phyloP scores from a whole-genome alignment of 2,329 filamentous ascomycete genomes.

The Sarocladium strictum region DNA sequence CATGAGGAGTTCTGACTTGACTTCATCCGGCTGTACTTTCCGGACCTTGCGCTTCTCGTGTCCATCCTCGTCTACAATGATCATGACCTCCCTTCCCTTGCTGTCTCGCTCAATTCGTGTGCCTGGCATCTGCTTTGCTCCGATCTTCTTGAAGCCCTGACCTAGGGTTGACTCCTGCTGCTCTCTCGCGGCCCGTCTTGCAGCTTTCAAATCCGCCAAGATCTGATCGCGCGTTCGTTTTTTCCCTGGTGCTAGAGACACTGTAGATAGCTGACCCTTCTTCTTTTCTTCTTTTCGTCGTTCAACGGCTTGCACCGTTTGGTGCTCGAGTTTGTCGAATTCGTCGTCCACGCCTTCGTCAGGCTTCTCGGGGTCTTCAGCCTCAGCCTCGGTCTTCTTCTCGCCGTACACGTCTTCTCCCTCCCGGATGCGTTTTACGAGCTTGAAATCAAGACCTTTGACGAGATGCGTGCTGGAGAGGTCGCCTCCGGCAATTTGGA shows the following conservation, averaged over 20 bases:
- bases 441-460: constrained; percentile 83
- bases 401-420: constrained; percentile 62
- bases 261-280: constrained; percentile 54
- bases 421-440: constrained; percentile 62
- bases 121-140: constrained; percentile 44
- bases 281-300: constrained; percentile 52
- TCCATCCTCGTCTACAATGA: constrained; percentile 60
- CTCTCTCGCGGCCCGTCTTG: constrained; percentile 53
- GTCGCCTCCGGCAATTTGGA: constrained; percentile 78
- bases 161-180: constrained; percentile 47
- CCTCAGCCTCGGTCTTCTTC: constrained; percentile 20
- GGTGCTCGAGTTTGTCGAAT: constrained; percentile 51
- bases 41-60: constrained; percentile 61
- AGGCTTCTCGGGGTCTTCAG: constrained; percentile 21
- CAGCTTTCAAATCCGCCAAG: constrained; percentile 59
- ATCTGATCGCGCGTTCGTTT: constrained; percentile 63
- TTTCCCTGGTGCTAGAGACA: constrained; percentile 45
- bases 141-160: constrained; percentile 60
- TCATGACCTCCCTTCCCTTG: constrained; percentile 57
- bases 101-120: constrained; percentile 55
- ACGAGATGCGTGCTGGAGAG: constrained; percentile 77
- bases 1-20: constrained; percentile 38
- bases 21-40: constrained; percentile 37
- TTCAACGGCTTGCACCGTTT: constrained; percentile 46
- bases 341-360: constrained; percentile 53